Conservation (phyloP, 768 basidiomycete species). For the Pleurotus djamor region DNA sequence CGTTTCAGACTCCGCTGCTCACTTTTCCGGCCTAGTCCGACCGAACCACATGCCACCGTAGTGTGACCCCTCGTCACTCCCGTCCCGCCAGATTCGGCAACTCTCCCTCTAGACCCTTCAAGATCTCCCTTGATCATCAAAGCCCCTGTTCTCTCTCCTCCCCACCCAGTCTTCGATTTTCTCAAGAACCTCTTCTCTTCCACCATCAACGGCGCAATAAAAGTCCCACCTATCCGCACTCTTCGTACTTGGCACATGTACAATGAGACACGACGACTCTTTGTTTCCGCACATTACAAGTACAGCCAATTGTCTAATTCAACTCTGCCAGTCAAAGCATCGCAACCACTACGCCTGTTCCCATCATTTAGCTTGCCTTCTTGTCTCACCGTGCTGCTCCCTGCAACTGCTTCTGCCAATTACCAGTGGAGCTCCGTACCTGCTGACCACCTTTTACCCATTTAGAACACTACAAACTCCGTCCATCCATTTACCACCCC, state of each 20-base stretch:
- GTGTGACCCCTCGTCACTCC: conserved; percentile 3
- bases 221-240: too few species aligned
- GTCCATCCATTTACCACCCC: conserved; percentile 1
- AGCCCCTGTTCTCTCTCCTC: not conserved
- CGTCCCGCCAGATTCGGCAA: not conserved
- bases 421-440: not conserved
- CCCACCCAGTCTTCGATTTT: not conserved
- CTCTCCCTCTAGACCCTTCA: too few species aligned
- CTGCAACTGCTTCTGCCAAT: not conserved
- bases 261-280: too few species aligned
- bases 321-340: too few species aligned
- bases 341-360: not conserved
- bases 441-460: not conserved
- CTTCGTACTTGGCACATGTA: too few species aligned
- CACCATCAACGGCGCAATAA: too few species aligned
- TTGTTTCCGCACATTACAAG: too few species aligned
- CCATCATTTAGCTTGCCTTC: not conserved
- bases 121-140: too few species aligned
- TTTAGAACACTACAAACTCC: conserved; percentile 2
- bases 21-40: conserved; percentile 8
- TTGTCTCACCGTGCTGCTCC: not conserved
- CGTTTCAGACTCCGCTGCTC: conserved; percentile 3
- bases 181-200: not conserved
- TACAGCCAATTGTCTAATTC: not conserved
- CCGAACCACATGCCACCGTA: not conserved